Conservation (phyloP, 23 red algal species). For the Gracilaria caudata region DNA sequence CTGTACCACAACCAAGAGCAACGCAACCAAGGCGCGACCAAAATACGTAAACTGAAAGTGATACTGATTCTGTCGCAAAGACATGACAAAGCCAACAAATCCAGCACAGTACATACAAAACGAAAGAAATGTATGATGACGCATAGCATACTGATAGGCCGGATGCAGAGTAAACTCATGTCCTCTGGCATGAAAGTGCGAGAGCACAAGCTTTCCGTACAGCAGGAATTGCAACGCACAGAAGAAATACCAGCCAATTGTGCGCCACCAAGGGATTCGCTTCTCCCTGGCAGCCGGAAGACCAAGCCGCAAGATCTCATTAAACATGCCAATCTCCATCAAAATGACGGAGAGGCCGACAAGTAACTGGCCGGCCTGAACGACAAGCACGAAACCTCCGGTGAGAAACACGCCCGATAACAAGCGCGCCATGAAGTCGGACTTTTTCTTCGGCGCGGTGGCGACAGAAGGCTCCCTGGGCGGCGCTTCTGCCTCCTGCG, state of each 20-base stretch:
- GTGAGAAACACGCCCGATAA: constrained; percentile 71
- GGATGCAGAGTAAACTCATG: constrained; percentile 63
- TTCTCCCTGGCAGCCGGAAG: constrained; percentile 66
- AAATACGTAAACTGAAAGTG: constrained; percentile 90
- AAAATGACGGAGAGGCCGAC: constrained; percentile 85
- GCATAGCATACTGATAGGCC: constrained; percentile 70
- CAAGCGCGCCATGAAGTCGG: constrained; percentile 70
- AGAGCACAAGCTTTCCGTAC: constrained; percentile 91
- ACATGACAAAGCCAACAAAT: constrained; percentile 95
- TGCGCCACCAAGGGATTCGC: constrained; percentile 83
- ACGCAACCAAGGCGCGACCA: constrained; percentile 78
- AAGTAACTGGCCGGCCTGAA: constrained; percentile 79
- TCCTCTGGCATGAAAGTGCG: constrained; percentile 85
- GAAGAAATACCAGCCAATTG: constrained; percentile 88
- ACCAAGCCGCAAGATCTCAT: constrained; percentile 88
- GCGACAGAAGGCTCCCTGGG: too few species aligned
- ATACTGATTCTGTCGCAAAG: constrained; percentile 72
- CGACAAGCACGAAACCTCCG: constrained; percentile 45
- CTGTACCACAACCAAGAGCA: constrained; percentile 91
- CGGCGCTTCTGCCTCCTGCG: neutral
- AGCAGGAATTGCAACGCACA: constrained; percentile 76
- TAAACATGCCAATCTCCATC: constrained; percentile 89
- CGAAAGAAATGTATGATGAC: constrained; percentile 89
- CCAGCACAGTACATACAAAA: constrained; percentile 86
- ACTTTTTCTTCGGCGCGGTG: constrained; percentile 46